Conservation (phyloP, 2,329 filamentous ascomycete genomes). For the Macrophomina tecta region DNA sequence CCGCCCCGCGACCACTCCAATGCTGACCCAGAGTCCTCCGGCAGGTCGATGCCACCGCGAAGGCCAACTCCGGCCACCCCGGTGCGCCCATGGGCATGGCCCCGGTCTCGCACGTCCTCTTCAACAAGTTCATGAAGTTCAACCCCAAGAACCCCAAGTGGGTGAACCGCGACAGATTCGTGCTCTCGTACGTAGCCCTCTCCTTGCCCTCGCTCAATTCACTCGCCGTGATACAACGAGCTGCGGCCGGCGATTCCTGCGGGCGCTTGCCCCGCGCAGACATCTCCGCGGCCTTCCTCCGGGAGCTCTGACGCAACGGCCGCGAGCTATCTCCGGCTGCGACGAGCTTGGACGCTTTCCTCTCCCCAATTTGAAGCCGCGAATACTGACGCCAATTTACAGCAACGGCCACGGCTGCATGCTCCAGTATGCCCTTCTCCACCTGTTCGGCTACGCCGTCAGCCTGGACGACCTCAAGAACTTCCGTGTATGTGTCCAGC, state of each 20-base stretch:
- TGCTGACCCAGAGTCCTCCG: conserved; percentile 39
- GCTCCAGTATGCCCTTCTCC: conserved; percentile 98
- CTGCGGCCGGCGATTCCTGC: neutral
- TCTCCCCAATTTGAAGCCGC: neutral
- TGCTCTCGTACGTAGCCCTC: conserved; percentile 83
- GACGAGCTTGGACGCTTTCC: conserved; percentile 8
- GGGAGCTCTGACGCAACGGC: conserved; percentile 25
- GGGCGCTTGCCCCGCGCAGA: conserved; percentile 5
- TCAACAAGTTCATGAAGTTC: conserved; percentile 99
- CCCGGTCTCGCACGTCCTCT: conserved; percentile 93
- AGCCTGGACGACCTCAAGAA: conserved; percentile 90
- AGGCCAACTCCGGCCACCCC: conserved; percentile 97
- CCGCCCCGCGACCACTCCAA: conserved; percentile 32
- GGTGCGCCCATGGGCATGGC: conserved; percentile 98
- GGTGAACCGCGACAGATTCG: conserved; percentile 97
- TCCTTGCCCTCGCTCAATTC: neutral
- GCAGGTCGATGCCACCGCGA: conserved; percentile 95
- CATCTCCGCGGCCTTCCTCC: conserved; percentile 12
- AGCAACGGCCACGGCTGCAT: conserved; percentile 99
- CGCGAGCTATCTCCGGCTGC: conserved; percentile 1
- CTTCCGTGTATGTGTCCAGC: conserved; percentile 78
- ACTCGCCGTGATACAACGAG: neutral
- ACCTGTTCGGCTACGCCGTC: conserved; percentile 90
- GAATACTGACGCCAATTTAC: conserved; percentile 25
- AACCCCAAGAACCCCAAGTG: conserved; percentile 99